Conservation (phyloP, 208 protist genomes). For the Trichomonas vaginalis region DNA sequence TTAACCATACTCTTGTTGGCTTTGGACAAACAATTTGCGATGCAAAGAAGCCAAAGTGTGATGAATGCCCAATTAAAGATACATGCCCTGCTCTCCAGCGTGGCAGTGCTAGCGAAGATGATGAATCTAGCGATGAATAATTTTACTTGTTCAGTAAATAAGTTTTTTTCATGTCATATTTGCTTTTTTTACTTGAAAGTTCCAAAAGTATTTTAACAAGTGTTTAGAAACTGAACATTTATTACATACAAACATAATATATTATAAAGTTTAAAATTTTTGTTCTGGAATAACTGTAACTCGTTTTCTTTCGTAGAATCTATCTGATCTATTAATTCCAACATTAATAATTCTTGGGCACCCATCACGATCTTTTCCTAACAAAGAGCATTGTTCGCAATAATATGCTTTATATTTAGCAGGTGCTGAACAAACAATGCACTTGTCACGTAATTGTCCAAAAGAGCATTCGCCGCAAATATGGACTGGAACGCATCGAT, state of each 20-base stretch:
- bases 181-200: no score
- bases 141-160: no score
- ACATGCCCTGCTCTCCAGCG: background rate
- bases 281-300: background rate
- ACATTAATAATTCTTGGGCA: background rate
- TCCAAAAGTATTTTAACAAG: no score
- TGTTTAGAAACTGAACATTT: no score
- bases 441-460: background rate
- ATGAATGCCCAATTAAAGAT: background rate
- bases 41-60: background rate
- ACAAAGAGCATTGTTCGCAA: background rate
- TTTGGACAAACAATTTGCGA: slow-evolving; percentile 18
- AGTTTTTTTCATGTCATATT: no score
- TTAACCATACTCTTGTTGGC: background rate
- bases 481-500: background rate
- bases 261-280: background rate
- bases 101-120: background rate
- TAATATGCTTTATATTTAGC: background rate
- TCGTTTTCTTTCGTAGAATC: background rate
- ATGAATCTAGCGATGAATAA: background rate
- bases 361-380: background rate
- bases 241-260: no score
- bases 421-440: background rate
- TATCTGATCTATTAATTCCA: background rate
- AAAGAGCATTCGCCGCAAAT: background rate